These are phyloP conservation scores for Triglochin maritima DNA, from an alignment of 106 monocot genomes.

Conservation along the genomic window DNA sequence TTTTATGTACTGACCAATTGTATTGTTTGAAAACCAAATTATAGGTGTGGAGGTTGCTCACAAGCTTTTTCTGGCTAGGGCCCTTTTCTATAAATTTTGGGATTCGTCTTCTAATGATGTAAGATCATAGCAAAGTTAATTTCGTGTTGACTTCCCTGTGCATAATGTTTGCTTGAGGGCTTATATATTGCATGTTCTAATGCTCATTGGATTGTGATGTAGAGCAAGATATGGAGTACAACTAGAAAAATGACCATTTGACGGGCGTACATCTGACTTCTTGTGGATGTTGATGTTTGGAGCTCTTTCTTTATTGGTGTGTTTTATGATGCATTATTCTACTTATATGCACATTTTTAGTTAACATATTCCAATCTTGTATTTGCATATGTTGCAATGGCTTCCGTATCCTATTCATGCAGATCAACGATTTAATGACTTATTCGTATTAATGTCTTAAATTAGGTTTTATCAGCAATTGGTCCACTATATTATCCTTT, in stretches of 20 bases:
- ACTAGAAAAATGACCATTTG: slow-evolving; percentile 77
- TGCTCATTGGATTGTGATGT: slow-evolving; percentile 4
- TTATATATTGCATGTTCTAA: too few relatives aligned
- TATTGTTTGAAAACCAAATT: neutral
- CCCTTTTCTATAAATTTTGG: slow-evolving; percentile 95
- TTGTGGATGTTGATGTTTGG: slow-evolving; percentile 98
- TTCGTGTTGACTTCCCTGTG: too few relatives aligned
- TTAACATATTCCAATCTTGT: too few relatives aligned
- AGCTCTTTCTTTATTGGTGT: slow-evolving; percentile 61
- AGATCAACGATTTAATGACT: too few relatives aligned
- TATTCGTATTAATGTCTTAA: neutral
- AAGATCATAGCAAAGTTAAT: slow-evolving; percentile 8
- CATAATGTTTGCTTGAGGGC: too few relatives aligned
- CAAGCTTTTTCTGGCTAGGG: slow-evolving; percentile 88
- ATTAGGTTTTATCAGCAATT: slow-evolving; percentile 63
- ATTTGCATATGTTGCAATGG: too few relatives aligned
- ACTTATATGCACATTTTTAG: neutral
- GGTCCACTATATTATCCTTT: slow-evolving; percentile 28
- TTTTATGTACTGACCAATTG: too few relatives aligned
- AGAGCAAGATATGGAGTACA: slow-evolving; percentile 93
- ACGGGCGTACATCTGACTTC: slow-evolving; percentile 73
- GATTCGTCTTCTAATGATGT: slow-evolving; percentile 96
- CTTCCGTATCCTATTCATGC: too few relatives aligned
- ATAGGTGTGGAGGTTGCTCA: slow-evolving; percentile 78
- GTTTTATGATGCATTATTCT: slow-evolving; percentile 8